These are phyloP conservation scores for Diaporthe ampelina DNA, from an alignment of 2,329 filamentous ascomycete species.

Conservation along the genomic window DNA sequence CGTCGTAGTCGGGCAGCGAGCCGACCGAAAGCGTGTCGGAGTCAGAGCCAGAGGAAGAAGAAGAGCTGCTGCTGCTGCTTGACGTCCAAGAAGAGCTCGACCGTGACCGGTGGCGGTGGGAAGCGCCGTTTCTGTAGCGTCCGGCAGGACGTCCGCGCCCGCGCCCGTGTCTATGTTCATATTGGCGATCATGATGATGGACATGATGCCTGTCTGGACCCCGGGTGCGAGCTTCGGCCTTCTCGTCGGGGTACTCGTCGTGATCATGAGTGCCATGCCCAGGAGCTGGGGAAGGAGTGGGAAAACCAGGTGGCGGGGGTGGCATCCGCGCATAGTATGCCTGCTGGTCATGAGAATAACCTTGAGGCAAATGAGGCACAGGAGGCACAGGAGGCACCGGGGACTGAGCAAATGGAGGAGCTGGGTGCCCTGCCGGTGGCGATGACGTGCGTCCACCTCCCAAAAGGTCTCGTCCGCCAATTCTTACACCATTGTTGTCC, in stretches of 20 bases:
- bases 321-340: constrained; percentile 30
- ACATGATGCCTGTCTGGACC: constrained; percentile 5
- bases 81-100: constrained; percentile 51
- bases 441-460: constrained; percentile 12
- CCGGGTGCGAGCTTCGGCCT: constrained; percentile 6
- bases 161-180: constrained; percentile 33
- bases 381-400: constrained; percentile 19
- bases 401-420: constrained; percentile 4
- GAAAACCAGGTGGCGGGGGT: constrained; percentile 31
- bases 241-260: constrained; percentile 8
- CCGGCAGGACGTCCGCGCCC: constrained; percentile 39
- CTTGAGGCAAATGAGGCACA: not conserved
- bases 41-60: constrained; percentile 52
- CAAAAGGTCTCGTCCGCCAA: constrained; percentile 33
- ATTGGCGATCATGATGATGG: constrained; percentile 26
- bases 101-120: constrained; percentile 43
- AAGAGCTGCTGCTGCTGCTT: constrained; percentile 54
- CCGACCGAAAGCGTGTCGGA: constrained; percentile 58
- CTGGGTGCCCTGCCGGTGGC: not conserved
- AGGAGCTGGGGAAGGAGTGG: constrained; percentile 1
- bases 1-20: constrained; percentile 68
- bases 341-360: constrained; percentile 1
- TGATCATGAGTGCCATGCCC: not conserved
- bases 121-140: constrained; percentile 37
- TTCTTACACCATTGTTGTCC: constrained; percentile 56